Percentiles rank a stretch among this genome's conserved stretches.
Evolutionary conservation across 148 eudicot species (phyloP).

Genomic region (Chenopodium berlandieri): DNA sequence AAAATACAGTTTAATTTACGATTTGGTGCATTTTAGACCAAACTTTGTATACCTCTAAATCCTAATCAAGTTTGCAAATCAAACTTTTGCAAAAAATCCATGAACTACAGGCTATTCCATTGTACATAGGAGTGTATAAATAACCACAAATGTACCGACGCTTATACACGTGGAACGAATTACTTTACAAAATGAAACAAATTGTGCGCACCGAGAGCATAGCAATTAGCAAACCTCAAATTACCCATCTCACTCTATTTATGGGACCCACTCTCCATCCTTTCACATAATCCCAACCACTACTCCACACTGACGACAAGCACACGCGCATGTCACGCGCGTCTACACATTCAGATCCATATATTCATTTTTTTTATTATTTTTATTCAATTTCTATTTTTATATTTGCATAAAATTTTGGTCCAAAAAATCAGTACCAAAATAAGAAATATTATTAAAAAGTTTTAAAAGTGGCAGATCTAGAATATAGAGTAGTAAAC

Average conservation of each 20-base stretch:
- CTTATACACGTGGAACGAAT: background rate
- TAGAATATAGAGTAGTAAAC: too few relatives aligned
- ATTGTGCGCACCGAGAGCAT: too few relatives aligned
- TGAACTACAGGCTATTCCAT: too few relatives aligned
- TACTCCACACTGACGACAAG: background rate
- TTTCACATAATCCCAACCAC: background rate
- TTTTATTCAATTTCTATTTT: background rate
- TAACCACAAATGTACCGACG: background rate
- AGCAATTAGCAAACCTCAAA: background rate
- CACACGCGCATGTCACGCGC: background rate
- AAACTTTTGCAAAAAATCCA: too few relatives aligned
- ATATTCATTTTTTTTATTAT: background rate
- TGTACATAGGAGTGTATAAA: too few relatives aligned
- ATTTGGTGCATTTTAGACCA: too few relatives aligned
- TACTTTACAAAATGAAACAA: too few relatives aligned
- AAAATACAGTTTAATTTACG: too few relatives aligned
- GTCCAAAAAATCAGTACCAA: background rate
- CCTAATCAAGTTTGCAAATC: too few relatives aligned
- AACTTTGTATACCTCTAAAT: too few relatives aligned
- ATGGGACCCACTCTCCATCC: background rate
- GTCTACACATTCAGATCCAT: background rate
- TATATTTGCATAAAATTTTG: background rate
- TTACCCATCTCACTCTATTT: background rate
- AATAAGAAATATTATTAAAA: background rate
- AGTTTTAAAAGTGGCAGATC: background rate